Percentiles rank a stretch among this genome's conserved stretches.
Evolutionary conservation across 176 grass and related monocot genomes (phyloP).

Genomic region (Zizania latifolia): DNA sequence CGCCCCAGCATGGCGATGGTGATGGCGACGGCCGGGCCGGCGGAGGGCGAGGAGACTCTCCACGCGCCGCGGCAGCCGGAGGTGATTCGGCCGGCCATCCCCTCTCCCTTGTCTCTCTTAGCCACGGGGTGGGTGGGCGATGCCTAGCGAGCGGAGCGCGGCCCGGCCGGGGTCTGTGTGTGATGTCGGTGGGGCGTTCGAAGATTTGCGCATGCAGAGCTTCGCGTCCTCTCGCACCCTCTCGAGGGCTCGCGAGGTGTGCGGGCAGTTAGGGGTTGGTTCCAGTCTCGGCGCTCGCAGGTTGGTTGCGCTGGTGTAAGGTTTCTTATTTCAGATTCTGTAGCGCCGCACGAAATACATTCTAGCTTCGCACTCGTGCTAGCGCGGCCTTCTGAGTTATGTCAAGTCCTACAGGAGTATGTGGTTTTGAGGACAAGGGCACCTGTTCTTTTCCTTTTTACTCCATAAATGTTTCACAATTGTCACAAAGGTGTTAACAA

Average conservation of each 20-base stretch:
- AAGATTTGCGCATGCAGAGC: not conserved
- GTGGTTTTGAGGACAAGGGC: no score
- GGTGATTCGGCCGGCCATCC: not conserved
- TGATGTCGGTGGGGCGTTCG: not conserved
- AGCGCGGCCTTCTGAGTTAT: not conserved
- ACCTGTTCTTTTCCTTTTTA: no score
- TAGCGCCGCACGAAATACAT: not conserved
- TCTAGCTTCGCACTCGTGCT: not conserved
- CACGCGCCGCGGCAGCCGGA: not conserved
- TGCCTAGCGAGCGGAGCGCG: not conserved
- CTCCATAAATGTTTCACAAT: no score
- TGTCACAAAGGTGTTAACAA: no score
- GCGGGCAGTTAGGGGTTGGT: not conserved
- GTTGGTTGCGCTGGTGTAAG: not conserved
- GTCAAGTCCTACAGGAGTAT: no score
- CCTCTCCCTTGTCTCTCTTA: not conserved
- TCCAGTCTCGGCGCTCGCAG: not conserved
- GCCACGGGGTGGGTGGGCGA: no score
- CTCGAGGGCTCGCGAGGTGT: not conserved
- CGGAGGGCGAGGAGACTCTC: not conserved
- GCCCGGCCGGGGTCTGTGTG: not conserved
- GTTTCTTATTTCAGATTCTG: not conserved
- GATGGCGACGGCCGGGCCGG: no score
- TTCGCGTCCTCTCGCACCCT: not conserved
- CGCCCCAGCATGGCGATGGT: not conserved